These are phyloP conservation scores for Effrenium voratum DNA, from an alignment of 73 alveolate genomes.

Conservation along the genomic window DNA sequence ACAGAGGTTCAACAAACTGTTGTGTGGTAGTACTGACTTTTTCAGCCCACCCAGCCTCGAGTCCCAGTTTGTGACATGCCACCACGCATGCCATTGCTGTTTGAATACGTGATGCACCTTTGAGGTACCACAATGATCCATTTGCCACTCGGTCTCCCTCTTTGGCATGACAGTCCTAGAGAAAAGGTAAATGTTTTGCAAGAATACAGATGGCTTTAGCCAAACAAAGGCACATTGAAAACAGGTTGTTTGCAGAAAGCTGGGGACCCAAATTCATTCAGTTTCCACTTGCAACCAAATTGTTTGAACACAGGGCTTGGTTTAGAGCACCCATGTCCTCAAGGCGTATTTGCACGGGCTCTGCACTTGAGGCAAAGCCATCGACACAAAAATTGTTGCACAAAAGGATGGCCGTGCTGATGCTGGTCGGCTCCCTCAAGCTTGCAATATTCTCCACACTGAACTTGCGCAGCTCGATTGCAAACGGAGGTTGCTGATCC, in stretches of 20 bases:
- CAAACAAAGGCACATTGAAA: not conserved
- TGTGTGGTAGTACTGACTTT: not conserved
- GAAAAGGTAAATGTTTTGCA: not conserved
- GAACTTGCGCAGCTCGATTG: not conserved
- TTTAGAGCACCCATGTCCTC: not conserved
- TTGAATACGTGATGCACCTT: not conserved
- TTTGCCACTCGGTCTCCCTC: not conserved
- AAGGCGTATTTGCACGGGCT: not conserved
- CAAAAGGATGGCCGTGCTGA: not conserved
- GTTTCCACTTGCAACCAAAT: not conserved
- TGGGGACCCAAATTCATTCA: not conserved
- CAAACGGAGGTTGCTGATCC: not conserved
- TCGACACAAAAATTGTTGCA: not conserved
- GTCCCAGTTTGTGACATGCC: not conserved
- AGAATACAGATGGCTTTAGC: not conserved
- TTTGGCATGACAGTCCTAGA: not conserved
- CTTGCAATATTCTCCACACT: not conserved
- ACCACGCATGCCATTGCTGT: constrained; percentile 48
- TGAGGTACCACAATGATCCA: not conserved
- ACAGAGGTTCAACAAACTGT: not conserved
- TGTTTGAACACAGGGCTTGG: not conserved
- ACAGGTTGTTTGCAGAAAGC: not conserved
- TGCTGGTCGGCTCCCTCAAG: not conserved
- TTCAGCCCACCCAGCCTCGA: not conserved
- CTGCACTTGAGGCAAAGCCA: not conserved